Percentiles rank a stretch among this genome's conserved stretches.
Evolutionary conservation across 169 alveolate genomes (phyloP).

Genomic region (Cryptosporidium sp.): DNA sequence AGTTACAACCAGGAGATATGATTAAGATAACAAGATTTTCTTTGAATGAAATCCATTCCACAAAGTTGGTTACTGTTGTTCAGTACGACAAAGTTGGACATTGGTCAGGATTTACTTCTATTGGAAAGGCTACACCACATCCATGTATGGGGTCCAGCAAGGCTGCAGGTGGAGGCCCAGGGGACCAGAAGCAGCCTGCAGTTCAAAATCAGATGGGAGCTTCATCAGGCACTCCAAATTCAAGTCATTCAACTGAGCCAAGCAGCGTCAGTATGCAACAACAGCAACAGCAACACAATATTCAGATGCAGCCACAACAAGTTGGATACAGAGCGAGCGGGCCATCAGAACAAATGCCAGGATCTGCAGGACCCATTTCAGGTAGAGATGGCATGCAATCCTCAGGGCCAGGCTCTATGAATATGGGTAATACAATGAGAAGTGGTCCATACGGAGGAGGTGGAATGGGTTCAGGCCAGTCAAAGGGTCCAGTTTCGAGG

Average conservation of each 20-base stretch:
- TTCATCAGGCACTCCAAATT: conserved; percentile 15
- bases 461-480: not conserved
- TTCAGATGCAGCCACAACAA: conserved; percentile 5
- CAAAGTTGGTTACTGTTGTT: conserved; percentile 66
- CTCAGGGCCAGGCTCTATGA: conserved; percentile 32
- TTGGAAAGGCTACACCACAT: conserved; percentile 72
- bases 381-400: not conserved
- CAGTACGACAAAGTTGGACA: conserved; percentile 67
- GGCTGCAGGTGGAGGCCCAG: not conserved
- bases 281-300: not conserved
- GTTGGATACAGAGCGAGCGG: not conserved
- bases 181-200: not conserved
- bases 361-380: conserved; percentile 20
- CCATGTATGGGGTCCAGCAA: conserved; percentile 75
- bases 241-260: conserved; percentile 15
- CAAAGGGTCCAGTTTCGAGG: conserved; percentile 64
- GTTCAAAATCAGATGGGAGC: not conserved
- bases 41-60: conserved; percentile 66
- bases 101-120: conserved; percentile 67
- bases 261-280: not conserved
- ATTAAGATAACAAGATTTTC: conserved; percentile 62
- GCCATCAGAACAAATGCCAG: not conserved
- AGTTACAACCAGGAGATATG: conserved; percentile 72
- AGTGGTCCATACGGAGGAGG: conserved; percentile 42
- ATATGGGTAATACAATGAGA: conserved; percentile 27